A percentile compares a stretch with the other conserved stretches of the same genome.
Evolutionary conservation across 177 flowering plant genomes (phyloP).

Genomic region (Vitis hybrid): DNA sequence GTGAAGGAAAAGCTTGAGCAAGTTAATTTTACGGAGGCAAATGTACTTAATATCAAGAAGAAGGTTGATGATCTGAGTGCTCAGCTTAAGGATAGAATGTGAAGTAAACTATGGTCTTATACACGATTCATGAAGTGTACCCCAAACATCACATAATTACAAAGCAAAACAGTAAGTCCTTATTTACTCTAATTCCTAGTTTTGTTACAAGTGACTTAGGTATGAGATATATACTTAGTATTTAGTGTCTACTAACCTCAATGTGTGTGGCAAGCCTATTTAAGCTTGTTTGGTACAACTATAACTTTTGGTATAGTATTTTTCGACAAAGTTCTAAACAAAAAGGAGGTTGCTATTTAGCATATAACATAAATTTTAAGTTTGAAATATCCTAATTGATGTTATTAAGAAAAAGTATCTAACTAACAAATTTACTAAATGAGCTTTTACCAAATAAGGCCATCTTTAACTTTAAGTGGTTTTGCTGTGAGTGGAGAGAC

Average conservation of each 20-base stretch:
- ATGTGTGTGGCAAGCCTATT: not conserved
- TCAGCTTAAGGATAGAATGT: constrained; percentile 51
- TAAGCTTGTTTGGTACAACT: no score
- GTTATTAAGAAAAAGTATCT: no score
- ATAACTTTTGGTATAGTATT: no score
- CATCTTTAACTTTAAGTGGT: no score
- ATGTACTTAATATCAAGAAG: constrained; percentile 55
- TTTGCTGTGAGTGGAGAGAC: no score
- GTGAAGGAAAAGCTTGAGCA: constrained; percentile 66
- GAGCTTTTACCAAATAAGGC: no score
- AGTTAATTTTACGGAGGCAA: constrained; percentile 60
- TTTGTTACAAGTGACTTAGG: not conserved
- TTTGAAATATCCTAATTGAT: no score
- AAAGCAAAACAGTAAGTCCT: constrained; percentile 40
- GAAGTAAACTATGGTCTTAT: constrained; percentile 28
- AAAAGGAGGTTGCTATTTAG: no score
- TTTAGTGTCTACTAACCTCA: not conserved
- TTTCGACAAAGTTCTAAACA: no score
- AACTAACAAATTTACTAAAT: no score
- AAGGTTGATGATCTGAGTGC: constrained; percentile 61
- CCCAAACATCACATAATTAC: constrained; percentile 23
- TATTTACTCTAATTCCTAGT: not conserved
- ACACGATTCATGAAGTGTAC: constrained; percentile 27
- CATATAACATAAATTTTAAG: no score
- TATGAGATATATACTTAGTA: not conserved